These are phyloP conservation scores for Yamadazyma dendronema DNA, from an alignment of 1,139 yeast species.

Conservation along the genomic window DNA sequence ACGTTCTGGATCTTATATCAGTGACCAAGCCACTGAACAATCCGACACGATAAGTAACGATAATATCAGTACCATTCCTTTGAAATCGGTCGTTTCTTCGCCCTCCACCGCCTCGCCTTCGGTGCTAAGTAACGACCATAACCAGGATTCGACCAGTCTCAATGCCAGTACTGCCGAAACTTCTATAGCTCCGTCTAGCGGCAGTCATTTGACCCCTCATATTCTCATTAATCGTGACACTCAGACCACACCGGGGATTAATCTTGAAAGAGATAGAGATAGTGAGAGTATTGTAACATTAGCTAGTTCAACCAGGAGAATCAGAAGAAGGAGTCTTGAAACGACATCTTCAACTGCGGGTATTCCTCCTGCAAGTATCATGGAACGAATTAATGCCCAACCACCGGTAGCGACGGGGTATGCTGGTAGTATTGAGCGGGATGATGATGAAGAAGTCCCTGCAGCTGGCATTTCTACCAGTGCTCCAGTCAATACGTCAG, in stretches of 20 bases:
- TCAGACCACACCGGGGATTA: slow-evolving; percentile 1
- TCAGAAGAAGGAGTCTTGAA: slow-evolving; percentile 52
- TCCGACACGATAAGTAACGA: slow-evolving; percentile 42
- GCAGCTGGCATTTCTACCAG: too few species aligned
- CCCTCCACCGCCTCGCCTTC: slow-evolving; percentile 49
- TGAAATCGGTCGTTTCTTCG: slow-evolving; percentile 48
- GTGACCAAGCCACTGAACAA: slow-evolving; percentile 18
- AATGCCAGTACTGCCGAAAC: slow-evolving; percentile 55
- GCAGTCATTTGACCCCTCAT: slow-evolving; percentile 11
- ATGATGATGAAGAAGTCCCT: too few species aligned
- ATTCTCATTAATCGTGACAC: slow-evolving; percentile 29
- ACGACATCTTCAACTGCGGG: slow-evolving; percentile 62
- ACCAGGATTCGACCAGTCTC: slow-evolving; percentile 36
- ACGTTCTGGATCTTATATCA: slow-evolving; percentile 8
- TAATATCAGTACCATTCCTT: slow-evolving; percentile 50
- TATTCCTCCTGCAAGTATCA: slow-evolving; percentile 63
- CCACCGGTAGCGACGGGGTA: slow-evolving; percentile 15
- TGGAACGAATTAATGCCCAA: slow-evolving; percentile 52
- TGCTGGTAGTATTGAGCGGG: slow-evolving; percentile 14
- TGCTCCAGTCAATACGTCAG: too few species aligned
- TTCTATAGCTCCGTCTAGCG: slow-evolving; percentile 45
- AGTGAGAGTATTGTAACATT: slow-evolving; percentile 55
- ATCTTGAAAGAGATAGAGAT: slow-evolving; percentile 28
- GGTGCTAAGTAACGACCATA: slow-evolving; percentile 37
- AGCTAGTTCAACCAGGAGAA: slow-evolving; percentile 51